A percentile compares a stretch with the other conserved stretches of the same genome.
Evolutionary conservation across 2,329 filamentous ascomycete genomes (phyloP).

Genomic region (Claviceps capensis): DNA sequence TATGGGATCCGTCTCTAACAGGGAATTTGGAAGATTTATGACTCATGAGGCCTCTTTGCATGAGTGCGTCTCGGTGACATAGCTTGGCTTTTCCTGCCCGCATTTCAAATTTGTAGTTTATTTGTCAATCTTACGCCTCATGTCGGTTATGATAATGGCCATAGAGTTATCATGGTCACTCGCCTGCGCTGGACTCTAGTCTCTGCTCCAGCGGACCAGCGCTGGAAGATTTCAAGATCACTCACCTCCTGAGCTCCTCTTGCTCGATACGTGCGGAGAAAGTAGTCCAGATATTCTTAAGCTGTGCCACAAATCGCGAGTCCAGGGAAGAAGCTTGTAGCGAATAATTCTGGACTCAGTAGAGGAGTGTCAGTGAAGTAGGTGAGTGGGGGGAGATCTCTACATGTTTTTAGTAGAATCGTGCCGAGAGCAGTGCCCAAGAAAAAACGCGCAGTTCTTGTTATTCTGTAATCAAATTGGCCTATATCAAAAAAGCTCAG

Average conservation of each 20-base stretch:
- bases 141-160: too few species aligned
- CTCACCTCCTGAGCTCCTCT: slow-evolving; percentile 24
- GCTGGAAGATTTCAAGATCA: too few species aligned
- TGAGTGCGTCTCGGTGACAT: not conserved
- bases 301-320: slow-evolving; percentile 26
- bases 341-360: slow-evolving; percentile 3
- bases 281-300: slow-evolving; percentile 28
- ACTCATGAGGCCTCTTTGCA: not conserved
- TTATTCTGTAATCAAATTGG: too few species aligned
- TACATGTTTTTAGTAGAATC: too few species aligned
- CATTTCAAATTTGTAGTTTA: too few species aligned
- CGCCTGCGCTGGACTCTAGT: slow-evolving; percentile 18
- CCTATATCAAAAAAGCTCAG: too few species aligned
- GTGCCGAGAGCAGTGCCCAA: too few species aligned
- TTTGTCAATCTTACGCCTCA: too few species aligned
- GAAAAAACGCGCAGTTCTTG: too few species aligned
- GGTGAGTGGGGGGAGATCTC: too few species aligned
- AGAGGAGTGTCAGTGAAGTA: slow-evolving; percentile 11
- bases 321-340: slow-evolving; percentile 13
- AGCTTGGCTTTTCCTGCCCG: not conserved
- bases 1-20: not conserved
- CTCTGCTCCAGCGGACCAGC: slow-evolving; percentile 27
- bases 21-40: not conserved
- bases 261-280: slow-evolving; percentile 33
- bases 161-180: not conserved